phyloP scores from a whole-genome alignment of 306 rosid species.

The Rubus parviflorus region DNA sequence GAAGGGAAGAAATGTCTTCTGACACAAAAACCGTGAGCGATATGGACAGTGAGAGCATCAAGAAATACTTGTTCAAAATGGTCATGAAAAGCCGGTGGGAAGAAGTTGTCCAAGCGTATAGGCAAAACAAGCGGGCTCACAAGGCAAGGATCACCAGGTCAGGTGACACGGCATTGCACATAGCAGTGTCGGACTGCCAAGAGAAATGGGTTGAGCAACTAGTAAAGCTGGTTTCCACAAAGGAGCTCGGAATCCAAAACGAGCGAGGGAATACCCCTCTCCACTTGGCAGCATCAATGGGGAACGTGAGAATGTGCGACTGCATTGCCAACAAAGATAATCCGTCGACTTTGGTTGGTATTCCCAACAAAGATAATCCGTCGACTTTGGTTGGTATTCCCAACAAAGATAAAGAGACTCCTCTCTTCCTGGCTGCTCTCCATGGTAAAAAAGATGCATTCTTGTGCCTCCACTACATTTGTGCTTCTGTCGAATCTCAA shows the following conservation, averaged over 20 bases:
- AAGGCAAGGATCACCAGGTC: constrained; percentile 15
- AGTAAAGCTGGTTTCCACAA: rapidly evolving
- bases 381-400: constrained; percentile 30
- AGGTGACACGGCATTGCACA: constrained; percentile 47
- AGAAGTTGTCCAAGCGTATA: not conserved
- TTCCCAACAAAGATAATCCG: constrained; percentile 29
- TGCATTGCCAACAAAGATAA: not conserved
- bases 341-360: constrained; percentile 14
- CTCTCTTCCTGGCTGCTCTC: constrained; percentile 51
- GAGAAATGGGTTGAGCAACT: constrained; percentile 24
- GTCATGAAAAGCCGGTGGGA: constrained; percentile 45
- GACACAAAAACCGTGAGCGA: too few species aligned
- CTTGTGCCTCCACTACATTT: constrained; percentile 28
- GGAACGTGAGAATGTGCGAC: constrained; percentile 30
- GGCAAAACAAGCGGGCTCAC: not conserved
- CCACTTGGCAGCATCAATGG: constrained; percentile 47
- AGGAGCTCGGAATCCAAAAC: constrained; percentile 6
- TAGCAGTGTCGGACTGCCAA: constrained; percentile 37
- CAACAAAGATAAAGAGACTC: constrained; percentile 51
- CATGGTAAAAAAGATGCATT: constrained; percentile 47
- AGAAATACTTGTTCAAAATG: constrained; percentile 1
- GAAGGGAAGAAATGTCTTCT: not conserved
- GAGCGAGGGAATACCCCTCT: constrained; percentile 46
- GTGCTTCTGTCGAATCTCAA: not conserved
- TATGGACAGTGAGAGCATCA: not conserved